Percentiles rank a stretch among this genome's conserved stretches.
Evolutionary conservation across 495 filamentous ascomycete genomes (phyloP).

Genomic region (Daldinia bambusicola): DNA sequence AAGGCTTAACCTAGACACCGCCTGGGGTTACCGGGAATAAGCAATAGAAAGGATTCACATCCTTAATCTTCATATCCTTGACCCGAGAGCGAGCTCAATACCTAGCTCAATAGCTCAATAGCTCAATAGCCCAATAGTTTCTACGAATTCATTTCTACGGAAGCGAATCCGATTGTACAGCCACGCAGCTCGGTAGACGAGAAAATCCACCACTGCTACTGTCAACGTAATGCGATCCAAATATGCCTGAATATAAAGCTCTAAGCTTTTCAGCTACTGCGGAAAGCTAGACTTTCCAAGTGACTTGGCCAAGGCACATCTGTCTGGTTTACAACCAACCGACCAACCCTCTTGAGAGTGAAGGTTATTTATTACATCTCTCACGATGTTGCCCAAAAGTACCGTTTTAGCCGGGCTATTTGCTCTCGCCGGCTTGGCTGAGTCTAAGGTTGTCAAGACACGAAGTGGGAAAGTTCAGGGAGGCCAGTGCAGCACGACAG

Average conservation of each 20-base stretch:
- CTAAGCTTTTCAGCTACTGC: neutral
- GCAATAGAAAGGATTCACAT: neutral
- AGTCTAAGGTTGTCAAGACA: conserved; percentile 1
- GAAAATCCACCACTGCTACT: neutral
- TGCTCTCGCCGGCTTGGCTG: neutral
- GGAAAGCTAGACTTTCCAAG: neutral
- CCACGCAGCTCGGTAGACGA: neutral
- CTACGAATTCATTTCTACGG: neutral
- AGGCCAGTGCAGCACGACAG: conserved; percentile 27
- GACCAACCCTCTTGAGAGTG: too few relatives aligned
- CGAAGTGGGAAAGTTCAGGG: conserved; percentile 32
- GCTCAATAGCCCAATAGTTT: too few relatives aligned
- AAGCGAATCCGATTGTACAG: neutral
- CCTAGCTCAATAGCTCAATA: neutral
- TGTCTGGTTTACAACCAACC: neutral
- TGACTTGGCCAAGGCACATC: neutral
- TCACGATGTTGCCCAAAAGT: neutral
- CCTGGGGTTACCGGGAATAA: neutral
- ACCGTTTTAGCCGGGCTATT: neutral
- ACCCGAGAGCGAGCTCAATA: neutral
- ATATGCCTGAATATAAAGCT: neutral
- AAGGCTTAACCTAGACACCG: neutral
- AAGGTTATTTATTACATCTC: neutral
- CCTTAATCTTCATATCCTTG: neutral
- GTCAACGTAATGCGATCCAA: too few relatives aligned